Evolutionary conservation across 1,284 basidiomycete genomes (phyloP).

Genomic region (Veloboletus limbatus): DNA sequence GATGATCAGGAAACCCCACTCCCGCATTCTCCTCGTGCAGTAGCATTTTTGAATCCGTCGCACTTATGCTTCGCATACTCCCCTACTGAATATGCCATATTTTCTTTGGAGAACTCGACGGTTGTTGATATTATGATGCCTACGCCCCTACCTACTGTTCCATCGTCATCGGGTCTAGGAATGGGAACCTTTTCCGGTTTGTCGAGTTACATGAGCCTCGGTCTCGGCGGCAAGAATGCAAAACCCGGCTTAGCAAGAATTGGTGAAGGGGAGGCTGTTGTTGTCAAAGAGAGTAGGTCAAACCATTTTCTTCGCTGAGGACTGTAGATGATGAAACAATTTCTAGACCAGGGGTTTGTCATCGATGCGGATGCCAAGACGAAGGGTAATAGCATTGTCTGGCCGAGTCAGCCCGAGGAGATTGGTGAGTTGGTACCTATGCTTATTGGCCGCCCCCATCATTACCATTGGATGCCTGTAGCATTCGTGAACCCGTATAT

Average conservation of each 20-base stretch:
- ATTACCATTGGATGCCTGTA: conserved; percentile 25
- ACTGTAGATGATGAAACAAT: neutral
- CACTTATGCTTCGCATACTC: conserved; percentile 75
- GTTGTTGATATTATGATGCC: conserved; percentile 56
- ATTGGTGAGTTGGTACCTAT: conserved; percentile 46
- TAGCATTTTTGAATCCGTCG: conserved; percentile 65
- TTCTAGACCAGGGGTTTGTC: conserved; percentile 69
- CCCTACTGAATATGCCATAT: conserved; percentile 72
- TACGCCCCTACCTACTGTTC: conserved; percentile 39
- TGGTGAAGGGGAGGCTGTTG: conserved; percentile 66
- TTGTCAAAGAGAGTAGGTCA: conserved; percentile 78
- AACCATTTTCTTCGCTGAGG: neutral
- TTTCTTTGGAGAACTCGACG: conserved; percentile 60
- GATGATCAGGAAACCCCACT: conserved; percentile 66
- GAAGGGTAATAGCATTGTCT: conserved; percentile 61
- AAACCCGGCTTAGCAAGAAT: conserved; percentile 66
- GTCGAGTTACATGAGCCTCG: conserved; percentile 87
- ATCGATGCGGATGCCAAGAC: conserved; percentile 71
- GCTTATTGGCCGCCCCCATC: neutral
- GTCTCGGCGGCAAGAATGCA: conserved; percentile 66
- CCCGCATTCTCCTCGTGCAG: conserved; percentile 81
- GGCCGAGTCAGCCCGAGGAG: conserved; percentile 82
- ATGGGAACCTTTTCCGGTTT: conserved; percentile 73
- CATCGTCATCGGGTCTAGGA: conserved; percentile 42
- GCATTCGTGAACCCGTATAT: conserved; percentile 85